Conservation (phyloP, 2,329 filamentous ascomycete genomes). For the Aspergillus pseudoviridinutans region DNA sequence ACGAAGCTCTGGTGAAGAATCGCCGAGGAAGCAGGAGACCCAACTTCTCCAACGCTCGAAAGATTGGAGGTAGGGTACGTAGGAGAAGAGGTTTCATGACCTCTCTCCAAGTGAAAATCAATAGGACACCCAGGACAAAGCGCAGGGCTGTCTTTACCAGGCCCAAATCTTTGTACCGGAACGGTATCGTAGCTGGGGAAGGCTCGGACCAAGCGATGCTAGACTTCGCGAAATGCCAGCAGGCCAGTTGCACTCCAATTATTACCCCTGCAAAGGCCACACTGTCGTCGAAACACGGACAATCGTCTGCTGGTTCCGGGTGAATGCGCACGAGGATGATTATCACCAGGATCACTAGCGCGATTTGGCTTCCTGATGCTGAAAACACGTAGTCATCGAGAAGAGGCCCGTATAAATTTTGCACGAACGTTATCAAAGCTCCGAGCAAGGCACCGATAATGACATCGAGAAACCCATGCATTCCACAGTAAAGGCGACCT, state of each 20-base stretch:
- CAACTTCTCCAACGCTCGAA: conserved; percentile 75
- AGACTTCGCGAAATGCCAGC: conserved; percentile 73
- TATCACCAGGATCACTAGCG: conserved; percentile 62
- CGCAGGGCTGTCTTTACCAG: conserved; percentile 61
- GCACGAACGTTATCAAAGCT: conserved; percentile 55
- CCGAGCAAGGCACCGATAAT: conserved; percentile 75
- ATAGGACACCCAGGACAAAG: conserved; percentile 72
- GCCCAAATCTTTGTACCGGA: conserved; percentile 64
- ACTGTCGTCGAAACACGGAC: conserved; percentile 94
- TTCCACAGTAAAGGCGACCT: conserved; percentile 91
- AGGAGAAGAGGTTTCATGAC: conserved; percentile 81
- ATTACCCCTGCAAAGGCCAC: conserved; percentile 89
- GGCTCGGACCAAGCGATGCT: conserved; percentile 50
- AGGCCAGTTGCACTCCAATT: conserved; percentile 76
- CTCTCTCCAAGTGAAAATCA: conserved; percentile 87
- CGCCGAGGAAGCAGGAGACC: conserved; percentile 78
- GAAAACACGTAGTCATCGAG: conserved; percentile 69
- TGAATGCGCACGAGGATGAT: conserved; percentile 80
- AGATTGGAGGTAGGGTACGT: conserved; percentile 74
- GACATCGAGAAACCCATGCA: conserved; percentile 96
- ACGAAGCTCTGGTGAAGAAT: conserved; percentile 86
- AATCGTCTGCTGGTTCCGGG: conserved; percentile 93
- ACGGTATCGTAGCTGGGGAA: conserved; percentile 59
- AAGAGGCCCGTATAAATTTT: conserved; percentile 52
- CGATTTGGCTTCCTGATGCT: conserved; percentile 60